Evolutionary conservation across 1,139 yeast species (phyloP), one percentile per base, ranked within the genome.

Genomic region (Nakaseomyces nivariensis): DNA sequence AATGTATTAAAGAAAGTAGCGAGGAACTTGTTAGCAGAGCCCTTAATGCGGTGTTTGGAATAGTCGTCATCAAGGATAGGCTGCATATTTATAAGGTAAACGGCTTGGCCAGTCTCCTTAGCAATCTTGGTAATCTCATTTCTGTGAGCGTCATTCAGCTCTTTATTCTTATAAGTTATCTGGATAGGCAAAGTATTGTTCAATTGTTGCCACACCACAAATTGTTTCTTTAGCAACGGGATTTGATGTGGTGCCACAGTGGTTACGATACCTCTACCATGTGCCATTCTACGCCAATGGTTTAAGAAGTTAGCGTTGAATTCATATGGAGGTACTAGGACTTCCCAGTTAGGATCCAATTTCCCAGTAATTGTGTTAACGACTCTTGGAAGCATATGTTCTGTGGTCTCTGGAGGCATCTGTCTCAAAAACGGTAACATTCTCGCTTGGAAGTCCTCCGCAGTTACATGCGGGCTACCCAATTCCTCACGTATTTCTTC

Each of bases 1-100:
- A 76, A 77, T 2, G 79, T 70, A 49, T 72, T 74, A 62, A 77
- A 76, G 31, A 76, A 48, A 5, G 50, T 22, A 3, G 52, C 50
- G 24, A 51, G 6, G 48, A 52, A 51, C 43, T 51, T 51, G 27
- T 47, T 45, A 11, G 24, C 25, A 31, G 26, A 51, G 5, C 43
- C 42, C 3, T 13, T 33, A 10, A 48, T 26, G 3, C 36, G 10
- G 3, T 24, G 5, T 4, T 38, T 36, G 10, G 31, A 22, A n/a
- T 47, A 34, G 13, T 13, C 29, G 5, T 33, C 17, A 37, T 49
- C 37, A n/a, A 51, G 10, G 10, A 49, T 4, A 4, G 32, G 9
- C 8, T 48, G n/a, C n/a, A 25, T 22, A 25, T 50, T 37, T 1
- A 51, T 25, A 1, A 51, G 9, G 6, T 31, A 29, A 5, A 51